Evolutionary conservation across 2,329 filamentous ascomycete genomes (phyloP).

Genomic region (Penicillium sclerotigenum): DNA sequence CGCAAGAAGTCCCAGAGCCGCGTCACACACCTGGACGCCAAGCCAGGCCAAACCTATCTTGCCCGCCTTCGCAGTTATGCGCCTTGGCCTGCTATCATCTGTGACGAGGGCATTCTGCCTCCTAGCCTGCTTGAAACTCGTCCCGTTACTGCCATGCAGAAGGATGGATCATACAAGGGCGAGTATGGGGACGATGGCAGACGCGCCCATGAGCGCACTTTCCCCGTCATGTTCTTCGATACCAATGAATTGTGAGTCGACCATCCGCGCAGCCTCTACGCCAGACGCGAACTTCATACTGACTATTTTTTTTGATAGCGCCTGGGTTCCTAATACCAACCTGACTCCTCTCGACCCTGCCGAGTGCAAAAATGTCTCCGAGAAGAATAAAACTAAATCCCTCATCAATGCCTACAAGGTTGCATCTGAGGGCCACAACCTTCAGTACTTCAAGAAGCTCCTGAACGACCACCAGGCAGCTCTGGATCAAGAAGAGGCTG

Average conservation of each 20-base stretch:
- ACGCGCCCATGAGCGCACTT: slow-evolving; percentile 78
- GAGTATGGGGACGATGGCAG: slow-evolving; percentile 86
- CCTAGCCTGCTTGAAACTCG: slow-evolving; percentile 70
- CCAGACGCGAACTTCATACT: slow-evolving; percentile 4
- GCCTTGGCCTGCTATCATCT: slow-evolving; percentile 90
- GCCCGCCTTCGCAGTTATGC: slow-evolving; percentile 93
- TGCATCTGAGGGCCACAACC: slow-evolving; percentile 71
- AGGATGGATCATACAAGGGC: slow-evolving; percentile 82
- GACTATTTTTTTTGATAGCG: slow-evolving; percentile 52
- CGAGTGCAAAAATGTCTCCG: slow-evolving; percentile 64
- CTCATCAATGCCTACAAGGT: slow-evolving; percentile 76
- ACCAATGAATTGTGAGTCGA: slow-evolving; percentile 93
- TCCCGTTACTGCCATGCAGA: slow-evolving; percentile 76
- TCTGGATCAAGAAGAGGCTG: slow-evolving; percentile 46
- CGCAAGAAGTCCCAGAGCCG: slow-evolving; percentile 78
- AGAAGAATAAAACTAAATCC: slow-evolving; percentile 73
- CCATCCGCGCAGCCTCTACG: background rate
- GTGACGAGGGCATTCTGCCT: slow-evolving; percentile 91
- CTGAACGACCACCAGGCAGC: slow-evolving; percentile 60
- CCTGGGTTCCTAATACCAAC: slow-evolving; percentile 85
- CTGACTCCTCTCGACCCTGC: slow-evolving; percentile 73
- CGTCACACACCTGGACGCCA: slow-evolving; percentile 69
- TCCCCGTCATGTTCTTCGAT: slow-evolving; percentile 89
- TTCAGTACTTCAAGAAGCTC: slow-evolving; percentile 80
- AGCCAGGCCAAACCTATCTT: slow-evolving; percentile 88